Evolutionary conservation across 2,329 filamentous ascomycete species (phyloP), one percentile per base, ranked within the genome.

Genomic region (Emergomyces orientalis): DNA sequence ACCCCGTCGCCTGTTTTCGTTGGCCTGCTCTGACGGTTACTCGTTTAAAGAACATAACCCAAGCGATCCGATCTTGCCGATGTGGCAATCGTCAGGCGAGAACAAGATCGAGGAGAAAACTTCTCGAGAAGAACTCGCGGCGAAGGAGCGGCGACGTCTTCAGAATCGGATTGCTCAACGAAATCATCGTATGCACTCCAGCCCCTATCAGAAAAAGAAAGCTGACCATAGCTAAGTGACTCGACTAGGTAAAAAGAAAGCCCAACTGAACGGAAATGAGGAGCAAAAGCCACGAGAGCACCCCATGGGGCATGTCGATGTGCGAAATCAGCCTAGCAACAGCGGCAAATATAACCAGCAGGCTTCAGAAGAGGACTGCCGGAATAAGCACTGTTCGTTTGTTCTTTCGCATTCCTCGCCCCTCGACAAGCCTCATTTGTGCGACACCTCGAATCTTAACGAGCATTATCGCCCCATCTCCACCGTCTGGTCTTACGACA

Each of bases 141-240:
- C 51, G 11, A 55, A 55, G 11, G 51, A 55, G 30, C 51, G 51
- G 30, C 27, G 51, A 34, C 51, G 51, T 22, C 51, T 55, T 55
- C 51, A 55, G 32, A 55, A 55, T 55, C 17, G 51, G 51, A 55
- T 55, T 55, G 51, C 51, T 37, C 51, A 55, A 14, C 34, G 51
- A 32, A 55, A 55, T 55, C 51, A 55, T 13, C 51, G 51, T 55
- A 55, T 6, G 51, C 30, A n/a, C 9, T 22, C 51, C 30, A 55
- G 27, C 9, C 14, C 27, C 17, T 22, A 34, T 27, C 51, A n/a
- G 13, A 17, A 27, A 4, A 17, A 30, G 47, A 32, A n/a, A 37
- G 17, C 9, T 2, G 30, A 34, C 19, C 30, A 22, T 34, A 55
- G 30, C 51, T 55, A 55, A 55, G 30, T 34, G 27, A 55, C 25